These are phyloP conservation scores for Plantago major DNA, from an alignment of 257 asterid genomes.

Conservation along the genomic window DNA sequence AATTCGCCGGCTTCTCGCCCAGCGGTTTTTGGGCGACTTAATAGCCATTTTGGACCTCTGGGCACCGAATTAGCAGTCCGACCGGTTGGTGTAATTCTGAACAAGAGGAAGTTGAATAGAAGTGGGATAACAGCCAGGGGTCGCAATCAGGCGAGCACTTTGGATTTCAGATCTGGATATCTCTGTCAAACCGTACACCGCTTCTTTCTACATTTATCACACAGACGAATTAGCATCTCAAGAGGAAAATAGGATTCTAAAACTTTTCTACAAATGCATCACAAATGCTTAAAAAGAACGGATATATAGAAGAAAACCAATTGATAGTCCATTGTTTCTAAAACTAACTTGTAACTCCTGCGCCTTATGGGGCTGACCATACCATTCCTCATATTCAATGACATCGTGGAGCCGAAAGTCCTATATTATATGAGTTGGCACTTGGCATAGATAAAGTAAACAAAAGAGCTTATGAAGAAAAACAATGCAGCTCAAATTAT, in stretches of 20 bases:
- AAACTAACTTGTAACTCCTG: conserved; percentile 66
- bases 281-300: too few species aligned
- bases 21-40: too few species aligned
- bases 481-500: not conserved
- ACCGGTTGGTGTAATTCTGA: too few species aligned
- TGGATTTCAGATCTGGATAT: conserved; percentile 57
- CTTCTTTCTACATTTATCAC: conserved; percentile 65
- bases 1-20: too few species aligned
- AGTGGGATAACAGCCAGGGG: conserved; percentile 98
- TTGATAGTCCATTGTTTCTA: not conserved
- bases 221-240: conserved; percentile 1
- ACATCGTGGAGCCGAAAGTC: conserved; percentile 80
- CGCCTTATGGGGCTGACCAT: conserved; percentile 89
- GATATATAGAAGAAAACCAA: not conserved
- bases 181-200: conserved; percentile 89
- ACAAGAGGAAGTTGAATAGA: conserved; percentile 86
- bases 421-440: conserved; percentile 38
- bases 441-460: not conserved
- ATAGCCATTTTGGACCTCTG: too few species aligned
- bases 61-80: too few species aligned
- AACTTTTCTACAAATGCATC: too few species aligned
- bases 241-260: not conserved
- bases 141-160: conserved; percentile 81
- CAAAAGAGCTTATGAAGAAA: not conserved
- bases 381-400: conserved; percentile 88